Evolutionary conservation across 257 asterid genomes (phyloP).

Genomic region (Solanum bulbocastanum): DNA sequence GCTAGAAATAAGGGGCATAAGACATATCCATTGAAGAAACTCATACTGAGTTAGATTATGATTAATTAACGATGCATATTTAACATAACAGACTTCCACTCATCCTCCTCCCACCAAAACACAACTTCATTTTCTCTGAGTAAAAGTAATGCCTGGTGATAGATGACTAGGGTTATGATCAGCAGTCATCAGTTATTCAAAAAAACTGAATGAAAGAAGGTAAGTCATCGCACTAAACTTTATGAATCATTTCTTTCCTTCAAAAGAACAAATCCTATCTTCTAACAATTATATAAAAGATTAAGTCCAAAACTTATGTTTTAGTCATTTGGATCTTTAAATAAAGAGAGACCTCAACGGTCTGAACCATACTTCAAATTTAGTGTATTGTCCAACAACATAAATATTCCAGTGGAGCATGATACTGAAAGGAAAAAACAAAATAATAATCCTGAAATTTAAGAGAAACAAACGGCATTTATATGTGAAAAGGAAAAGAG

Average conservation of each 20-base stretch:
- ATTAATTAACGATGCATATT: not conserved
- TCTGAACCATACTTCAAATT: not conserved
- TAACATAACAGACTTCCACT: not conserved
- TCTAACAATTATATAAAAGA: not conserved
- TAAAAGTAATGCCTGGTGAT: not conserved
- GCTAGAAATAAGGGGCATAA: not conserved
- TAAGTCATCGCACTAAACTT: not conserved
- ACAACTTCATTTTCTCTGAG: not conserved
- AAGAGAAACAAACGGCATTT: conserved; percentile 17
- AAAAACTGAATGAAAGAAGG: not conserved
- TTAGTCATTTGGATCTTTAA: not conserved
- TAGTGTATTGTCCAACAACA: not conserved
- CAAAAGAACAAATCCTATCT: not conserved
- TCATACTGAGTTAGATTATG: not conserved
- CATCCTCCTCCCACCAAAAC: not conserved
- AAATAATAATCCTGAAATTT: not conserved
- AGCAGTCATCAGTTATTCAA: not conserved
- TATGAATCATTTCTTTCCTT: not conserved
- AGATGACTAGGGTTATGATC: not conserved
- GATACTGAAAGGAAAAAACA: not conserved
- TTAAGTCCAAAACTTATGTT: not conserved
- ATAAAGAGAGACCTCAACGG: not conserved
- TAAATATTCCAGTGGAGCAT: not conserved
- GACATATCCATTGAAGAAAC: not conserved
- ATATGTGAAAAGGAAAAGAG: not conserved